Evolutionary conservation across 2,329 filamentous ascomycete genomes (phyloP).

Genomic region (Arthroderma sp.): DNA sequence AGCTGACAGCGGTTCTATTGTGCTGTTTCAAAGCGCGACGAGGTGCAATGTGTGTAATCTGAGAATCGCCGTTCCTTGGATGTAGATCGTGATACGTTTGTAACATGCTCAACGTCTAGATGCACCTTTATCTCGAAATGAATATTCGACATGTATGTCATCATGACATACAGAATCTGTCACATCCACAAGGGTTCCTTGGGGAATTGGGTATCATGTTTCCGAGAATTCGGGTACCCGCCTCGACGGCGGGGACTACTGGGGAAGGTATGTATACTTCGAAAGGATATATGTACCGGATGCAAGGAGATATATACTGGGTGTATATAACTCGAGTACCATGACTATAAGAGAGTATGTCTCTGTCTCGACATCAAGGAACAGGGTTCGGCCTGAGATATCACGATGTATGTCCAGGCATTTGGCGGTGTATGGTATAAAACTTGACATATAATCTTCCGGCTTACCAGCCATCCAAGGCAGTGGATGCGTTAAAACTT

Average conservation of each 20-base stretch:
- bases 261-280: background rate
- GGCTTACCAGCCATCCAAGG: background rate
- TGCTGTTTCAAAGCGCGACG: background rate
- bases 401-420: background rate
- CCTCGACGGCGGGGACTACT: background rate
- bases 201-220: background rate
- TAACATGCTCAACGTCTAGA: background rate
- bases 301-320: background rate
- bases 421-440: background rate
- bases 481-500: background rate
- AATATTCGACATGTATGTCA: background rate
- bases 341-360: background rate
- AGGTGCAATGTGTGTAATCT: background rate
- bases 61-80: background rate
- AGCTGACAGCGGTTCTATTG: background rate
- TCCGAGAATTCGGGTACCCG: background rate
- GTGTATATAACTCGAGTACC: background rate
- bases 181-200: background rate
- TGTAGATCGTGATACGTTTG: background rate
- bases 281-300: background rate
- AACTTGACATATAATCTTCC: background rate
- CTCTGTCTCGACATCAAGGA: background rate
- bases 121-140: background rate
- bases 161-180: background rate
- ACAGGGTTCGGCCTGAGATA: background rate